Evolutionary conservation across 805 yeast genomes (phyloP).

Genomic region (Starmerella davenportii): DNA sequence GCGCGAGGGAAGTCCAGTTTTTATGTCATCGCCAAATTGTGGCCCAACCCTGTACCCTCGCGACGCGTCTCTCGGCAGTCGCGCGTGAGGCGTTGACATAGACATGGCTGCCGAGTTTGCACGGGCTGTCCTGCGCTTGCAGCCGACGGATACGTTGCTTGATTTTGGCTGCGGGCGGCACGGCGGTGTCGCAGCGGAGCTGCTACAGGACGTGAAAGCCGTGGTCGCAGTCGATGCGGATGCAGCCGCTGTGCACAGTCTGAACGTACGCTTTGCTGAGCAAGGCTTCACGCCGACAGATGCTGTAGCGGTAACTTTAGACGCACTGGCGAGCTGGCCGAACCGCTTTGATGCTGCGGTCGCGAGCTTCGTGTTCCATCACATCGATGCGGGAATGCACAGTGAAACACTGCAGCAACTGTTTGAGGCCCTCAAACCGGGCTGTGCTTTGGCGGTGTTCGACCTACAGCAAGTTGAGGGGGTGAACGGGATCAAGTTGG

Average conservation of each 20-base stretch:
- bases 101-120: background rate
- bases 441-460: constrained; percentile 6
- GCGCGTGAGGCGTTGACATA: background rate
- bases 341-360: constrained; percentile 5
- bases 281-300: constrained; percentile 5
- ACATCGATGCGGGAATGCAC: constrained; percentile 1
- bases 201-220: constrained; percentile 2
- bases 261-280: constrained; percentile 3
- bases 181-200: constrained; percentile 5
- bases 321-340: background rate
- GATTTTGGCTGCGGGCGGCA: constrained; percentile 14
- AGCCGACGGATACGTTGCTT: constrained; percentile 1
- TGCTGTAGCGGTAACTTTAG: background rate
- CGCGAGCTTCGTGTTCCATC: constrained; percentile 12
- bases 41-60: too few species aligned
- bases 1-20: too few species aligned
- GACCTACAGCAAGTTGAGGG: constrained; percentile 1
- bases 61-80: too few species aligned
- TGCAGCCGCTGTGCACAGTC: constrained; percentile 4
- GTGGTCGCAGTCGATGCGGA: constrained; percentile 6
- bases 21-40: background rate
- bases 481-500: too few species aligned
- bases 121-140: background rate
- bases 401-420: background rate
- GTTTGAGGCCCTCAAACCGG: background rate